These are phyloP conservation scores for Aechmea fasciata DNA, from an alignment of 176 grass and related monocot genomes.

Conservation along the genomic window DNA sequence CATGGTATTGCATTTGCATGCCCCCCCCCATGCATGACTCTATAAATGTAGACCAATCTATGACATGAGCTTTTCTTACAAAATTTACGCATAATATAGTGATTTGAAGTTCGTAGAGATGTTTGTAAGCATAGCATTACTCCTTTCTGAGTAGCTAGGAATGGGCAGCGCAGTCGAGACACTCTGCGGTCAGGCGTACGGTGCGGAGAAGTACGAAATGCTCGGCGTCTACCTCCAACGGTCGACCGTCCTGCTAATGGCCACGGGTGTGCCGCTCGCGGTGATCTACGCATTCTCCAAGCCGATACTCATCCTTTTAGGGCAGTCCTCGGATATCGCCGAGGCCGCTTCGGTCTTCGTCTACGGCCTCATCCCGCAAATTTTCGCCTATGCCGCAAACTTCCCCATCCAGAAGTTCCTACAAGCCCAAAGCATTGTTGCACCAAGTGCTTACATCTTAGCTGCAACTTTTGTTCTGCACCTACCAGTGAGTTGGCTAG, in stretches of 20 bases:
- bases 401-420: constrained; percentile 92
- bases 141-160: constrained; percentile 37
- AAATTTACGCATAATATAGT: no score
- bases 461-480: constrained; percentile 39
- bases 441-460: constrained; percentile 81
- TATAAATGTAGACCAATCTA: no score
- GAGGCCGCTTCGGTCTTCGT: constrained; percentile 54
- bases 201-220: constrained; percentile 70
- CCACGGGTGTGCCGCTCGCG: constrained; percentile 59
- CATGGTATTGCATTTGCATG: constrained; percentile 39
- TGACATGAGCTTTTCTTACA: no score
- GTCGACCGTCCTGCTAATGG: constrained; percentile 61
- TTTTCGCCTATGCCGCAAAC: constrained; percentile 79
- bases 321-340: constrained; percentile 70
- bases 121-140: background rate
- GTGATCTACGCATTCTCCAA: constrained; percentile 59
- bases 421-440: constrained; percentile 86
- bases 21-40: no score
- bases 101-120: no score
- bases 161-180: constrained; percentile 96
- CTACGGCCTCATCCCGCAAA: constrained; percentile 83
- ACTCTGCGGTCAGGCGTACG: constrained; percentile 81
- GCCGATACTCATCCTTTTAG: constrained; percentile 53
- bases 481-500: constrained; percentile 60
- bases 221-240: constrained; percentile 78